phyloP scores from a whole-genome alignment of 306 rosid species.

The Alnus rubra region DNA sequence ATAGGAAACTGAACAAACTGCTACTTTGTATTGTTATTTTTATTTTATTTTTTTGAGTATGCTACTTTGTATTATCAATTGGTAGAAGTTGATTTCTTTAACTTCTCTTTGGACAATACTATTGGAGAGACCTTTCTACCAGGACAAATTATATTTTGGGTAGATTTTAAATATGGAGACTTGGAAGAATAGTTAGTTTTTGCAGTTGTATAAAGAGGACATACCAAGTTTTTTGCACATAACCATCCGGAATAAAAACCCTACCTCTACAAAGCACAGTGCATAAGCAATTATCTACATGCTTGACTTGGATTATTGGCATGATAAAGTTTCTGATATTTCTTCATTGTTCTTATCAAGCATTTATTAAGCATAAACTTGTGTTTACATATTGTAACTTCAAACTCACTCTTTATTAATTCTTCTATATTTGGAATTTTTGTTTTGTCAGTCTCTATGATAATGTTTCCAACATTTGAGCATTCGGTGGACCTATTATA shows the following conservation, averaged over 20 bases:
- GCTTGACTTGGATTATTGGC: neutral
- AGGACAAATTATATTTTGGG: neutral
- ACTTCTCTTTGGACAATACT: neutral
- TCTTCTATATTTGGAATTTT: neutral
- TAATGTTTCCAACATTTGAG: conserved; percentile 78
- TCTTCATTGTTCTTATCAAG: neutral
- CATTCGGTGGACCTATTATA: conserved; percentile 65
- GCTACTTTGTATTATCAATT: neutral
- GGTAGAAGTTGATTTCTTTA: neutral
- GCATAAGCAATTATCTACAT: neutral
- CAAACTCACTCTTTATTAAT: conserved; percentile 8
- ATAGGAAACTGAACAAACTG: neutral
- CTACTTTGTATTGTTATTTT: neutral
- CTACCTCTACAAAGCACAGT: neutral
- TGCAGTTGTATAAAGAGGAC: neutral
- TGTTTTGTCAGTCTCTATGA: conserved; percentile 52
- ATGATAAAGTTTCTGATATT: neutral
- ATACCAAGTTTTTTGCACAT: neutral
- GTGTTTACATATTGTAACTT: neutral
- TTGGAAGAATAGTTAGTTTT: neutral
- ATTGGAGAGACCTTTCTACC: neutral
- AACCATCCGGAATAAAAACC: neutral
- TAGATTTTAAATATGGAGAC: neutral
- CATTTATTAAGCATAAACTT: neutral
- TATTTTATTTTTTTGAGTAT: no score